These are phyloP conservation scores for Penicillium tannophilum DNA, from an alignment of 495 filamentous ascomycete genomes.

Conservation along the genomic window DNA sequence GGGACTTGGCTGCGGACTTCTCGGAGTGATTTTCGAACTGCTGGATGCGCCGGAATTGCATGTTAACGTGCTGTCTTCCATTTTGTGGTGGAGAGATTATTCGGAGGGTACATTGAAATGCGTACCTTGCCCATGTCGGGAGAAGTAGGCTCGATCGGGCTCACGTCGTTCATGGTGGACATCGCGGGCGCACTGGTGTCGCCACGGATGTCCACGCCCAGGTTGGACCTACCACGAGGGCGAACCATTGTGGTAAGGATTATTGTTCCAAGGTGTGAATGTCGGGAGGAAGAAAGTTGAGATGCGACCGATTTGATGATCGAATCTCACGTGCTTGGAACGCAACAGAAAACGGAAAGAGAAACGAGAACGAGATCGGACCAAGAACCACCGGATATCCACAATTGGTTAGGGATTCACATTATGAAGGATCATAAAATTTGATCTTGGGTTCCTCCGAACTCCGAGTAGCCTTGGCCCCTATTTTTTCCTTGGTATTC, in stretches of 20 bases:
- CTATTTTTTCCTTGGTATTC: neutral
- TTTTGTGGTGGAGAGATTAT: neutral
- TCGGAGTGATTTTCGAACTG: constrained; percentile 28
- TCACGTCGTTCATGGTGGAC: constrained; percentile 53
- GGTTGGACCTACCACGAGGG: constrained; percentile 48
- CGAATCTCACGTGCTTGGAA: neutral
- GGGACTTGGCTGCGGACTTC: constrained; percentile 39
- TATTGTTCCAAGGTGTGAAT: neutral
- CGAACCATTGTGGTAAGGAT: constrained; percentile 39
- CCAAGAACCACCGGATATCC: neutral
- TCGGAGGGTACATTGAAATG: neutral
- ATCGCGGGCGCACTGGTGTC: constrained; percentile 55
- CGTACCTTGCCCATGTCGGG: constrained; percentile 46
- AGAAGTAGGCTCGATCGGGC: constrained; percentile 45
- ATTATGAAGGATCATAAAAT: neutral
- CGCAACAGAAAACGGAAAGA: neutral
- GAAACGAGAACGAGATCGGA: neutral
- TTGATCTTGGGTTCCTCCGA: neutral
- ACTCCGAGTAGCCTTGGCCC: neutral
- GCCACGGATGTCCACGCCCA: constrained; percentile 54
- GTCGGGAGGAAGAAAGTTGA: neutral
- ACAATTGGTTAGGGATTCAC: too few species aligned
- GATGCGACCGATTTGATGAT: constrained; percentile 1
- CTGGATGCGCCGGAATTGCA: constrained; percentile 11
- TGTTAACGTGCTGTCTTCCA: constrained; percentile 18